phyloP scores from a whole-genome alignment of 164 flowering plant genomes.

The Malania oleifera region DNA sequence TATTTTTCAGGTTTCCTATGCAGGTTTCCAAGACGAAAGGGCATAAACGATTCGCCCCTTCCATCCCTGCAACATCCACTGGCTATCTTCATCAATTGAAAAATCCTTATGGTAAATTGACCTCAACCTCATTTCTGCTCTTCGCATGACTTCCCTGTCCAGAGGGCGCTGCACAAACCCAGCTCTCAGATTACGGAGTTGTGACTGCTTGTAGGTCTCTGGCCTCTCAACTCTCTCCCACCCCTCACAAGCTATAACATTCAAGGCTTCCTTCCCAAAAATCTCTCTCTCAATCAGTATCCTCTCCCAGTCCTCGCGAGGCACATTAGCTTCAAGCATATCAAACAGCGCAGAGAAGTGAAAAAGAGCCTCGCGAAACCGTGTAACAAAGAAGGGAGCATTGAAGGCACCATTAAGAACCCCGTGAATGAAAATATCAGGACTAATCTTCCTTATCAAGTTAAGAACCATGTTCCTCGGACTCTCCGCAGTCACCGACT shows the following conservation, averaged over 20 bases:
- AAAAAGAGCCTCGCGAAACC: slow-evolving; percentile 77
- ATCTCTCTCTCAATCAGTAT: slow-evolving; percentile 59
- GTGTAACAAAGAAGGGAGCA: slow-evolving; percentile 80
- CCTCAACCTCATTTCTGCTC: slow-evolving; percentile 35
- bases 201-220: slow-evolving; percentile 90
- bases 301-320: slow-evolving; percentile 60
- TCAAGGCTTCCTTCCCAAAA: slow-evolving; percentile 59
- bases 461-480: slow-evolving; percentile 51
- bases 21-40: slow-evolving; percentile 61
- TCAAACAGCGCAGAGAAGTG: slow-evolving; percentile 77
- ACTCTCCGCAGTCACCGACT: slow-evolving; percentile 57
- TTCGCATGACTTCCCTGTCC: slow-evolving; percentile 33
- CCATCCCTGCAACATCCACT: slow-evolving; percentile 85
- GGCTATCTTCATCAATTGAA: slow-evolving; percentile 58
- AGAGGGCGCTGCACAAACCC: slow-evolving; percentile 66
- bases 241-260: slow-evolving; percentile 80
- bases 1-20: slow-evolving; percentile 9
- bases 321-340: slow-evolving; percentile 66
- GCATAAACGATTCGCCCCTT: slow-evolving; percentile 68
- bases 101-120: slow-evolving; percentile 61
- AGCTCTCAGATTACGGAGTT: slow-evolving; percentile 50
- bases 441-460: slow-evolving; percentile 52
- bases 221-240: slow-evolving; percentile 85
- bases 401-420: slow-evolving; percentile 60
- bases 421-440: slow-evolving; percentile 61